A percentile compares a stretch with the other conserved stretches of the same genome.
Evolutionary conservation across 2,329 filamentous ascomycete species (phyloP).

Genomic region (Chaetoscypha palmicola): DNA sequence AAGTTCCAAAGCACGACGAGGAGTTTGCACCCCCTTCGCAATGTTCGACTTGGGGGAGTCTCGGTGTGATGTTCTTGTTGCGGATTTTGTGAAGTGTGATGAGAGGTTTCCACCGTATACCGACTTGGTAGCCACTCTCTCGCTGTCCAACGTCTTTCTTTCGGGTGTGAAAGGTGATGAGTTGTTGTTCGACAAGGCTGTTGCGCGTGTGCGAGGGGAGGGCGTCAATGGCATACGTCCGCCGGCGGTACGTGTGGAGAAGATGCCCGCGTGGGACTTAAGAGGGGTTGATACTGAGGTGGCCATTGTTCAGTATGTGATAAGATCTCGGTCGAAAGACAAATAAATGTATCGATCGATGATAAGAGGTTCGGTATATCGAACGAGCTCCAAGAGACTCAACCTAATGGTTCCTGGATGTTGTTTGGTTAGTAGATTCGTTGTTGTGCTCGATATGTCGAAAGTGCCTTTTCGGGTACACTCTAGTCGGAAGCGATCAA

Average conservation of each 20-base stretch:
- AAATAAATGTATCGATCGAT: constrained; percentile 43
- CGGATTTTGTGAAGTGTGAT: constrained; percentile 67
- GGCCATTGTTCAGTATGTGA: constrained; percentile 61
- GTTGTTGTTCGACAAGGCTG: constrained; percentile 45
- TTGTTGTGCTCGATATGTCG: constrained; percentile 43
- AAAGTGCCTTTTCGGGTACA: constrained; percentile 39
- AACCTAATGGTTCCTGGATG: constrained; percentile 51
- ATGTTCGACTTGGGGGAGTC: constrained; percentile 98
- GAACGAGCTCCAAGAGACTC: constrained; percentile 53
- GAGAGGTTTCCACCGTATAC: constrained; percentile 75
- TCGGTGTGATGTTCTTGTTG: constrained; percentile 60
- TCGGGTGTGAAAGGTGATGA: constrained; percentile 75
- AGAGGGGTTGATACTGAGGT: constrained; percentile 81
- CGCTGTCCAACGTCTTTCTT: constrained; percentile 45
- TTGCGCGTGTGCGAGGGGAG: constrained; percentile 64
- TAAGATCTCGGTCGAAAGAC: constrained; percentile 40
- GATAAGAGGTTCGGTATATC: constrained; percentile 33
- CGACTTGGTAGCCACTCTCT: constrained; percentile 54
- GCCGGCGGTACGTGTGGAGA: constrained; percentile 86
- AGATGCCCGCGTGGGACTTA: constrained; percentile 91
- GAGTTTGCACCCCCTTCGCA: constrained; percentile 64
- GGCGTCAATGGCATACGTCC: constrained; percentile 92
- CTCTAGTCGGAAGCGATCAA: constrained; percentile 44
- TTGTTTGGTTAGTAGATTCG: constrained; percentile 40
- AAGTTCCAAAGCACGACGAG: constrained; percentile 76